Evolutionary conservation across 1,139 yeast species (phyloP), one percentile per base, ranked within the genome.

Genomic region (Nakaseomyces sp.): DNA sequence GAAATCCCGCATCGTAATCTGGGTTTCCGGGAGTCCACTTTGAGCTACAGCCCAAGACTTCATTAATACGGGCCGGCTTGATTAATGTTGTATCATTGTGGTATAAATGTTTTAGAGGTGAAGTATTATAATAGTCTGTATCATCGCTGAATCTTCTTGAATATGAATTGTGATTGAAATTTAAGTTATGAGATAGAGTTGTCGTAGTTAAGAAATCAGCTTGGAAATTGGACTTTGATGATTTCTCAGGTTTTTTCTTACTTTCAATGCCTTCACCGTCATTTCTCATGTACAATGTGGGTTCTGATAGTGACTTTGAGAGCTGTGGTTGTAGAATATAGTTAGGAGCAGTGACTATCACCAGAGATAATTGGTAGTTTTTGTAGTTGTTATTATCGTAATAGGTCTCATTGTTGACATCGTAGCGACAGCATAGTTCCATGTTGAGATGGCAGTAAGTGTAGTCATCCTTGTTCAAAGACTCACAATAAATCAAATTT

Each of bases 341-440:
- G 18, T 20, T 37, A n/a, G 42, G 13, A 9, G 38, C 38, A 8
- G 42, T 25, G 13, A 31, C 42, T 5, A 40, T 15, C 8, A 40
- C 42, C 22, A 40, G 15, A 3, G 42, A 6, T 17, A 17, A 15
- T 5, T 40, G 26, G 18, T 58, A 61, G 43, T 61, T 60, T 13
- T 56, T 52, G 41, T 59, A 58, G 40, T 58, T 53, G 40, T 61
- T 61, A 38, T 61, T 61, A 45, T 61, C 65, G 45, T 58, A 61
- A 37, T 54, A 60, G 3, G 62, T 60, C 42, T 58, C 62, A 24
- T 52, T 51, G 45, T 53, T 56, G 7, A 60, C 65, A 45, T 61
- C 62, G 43, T 61, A 61, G 5, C 59, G 49, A 40, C 63, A 59
- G 43, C 64, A 59, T n/a, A 61, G 43, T 17, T 56, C 57, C 26